Percentiles rank a stretch among this genome's conserved stretches.
Evolutionary conservation across 2,329 filamentous ascomycete species (phyloP).

Genomic region (Verticillium albo-atrum): DNA sequence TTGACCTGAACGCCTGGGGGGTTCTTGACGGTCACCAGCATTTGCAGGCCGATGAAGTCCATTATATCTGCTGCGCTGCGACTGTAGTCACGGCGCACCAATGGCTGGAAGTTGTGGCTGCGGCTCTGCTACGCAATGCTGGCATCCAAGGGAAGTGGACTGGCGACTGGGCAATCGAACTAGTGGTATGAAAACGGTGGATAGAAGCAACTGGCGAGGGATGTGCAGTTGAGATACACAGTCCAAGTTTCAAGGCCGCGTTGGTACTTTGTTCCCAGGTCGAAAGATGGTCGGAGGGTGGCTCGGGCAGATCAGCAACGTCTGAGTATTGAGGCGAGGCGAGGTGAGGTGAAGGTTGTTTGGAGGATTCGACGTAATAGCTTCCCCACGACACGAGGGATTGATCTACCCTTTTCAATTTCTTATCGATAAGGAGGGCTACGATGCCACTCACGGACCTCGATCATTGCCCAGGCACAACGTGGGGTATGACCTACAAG

Average conservation of each 20-base stretch:
- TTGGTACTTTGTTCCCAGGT: no score
- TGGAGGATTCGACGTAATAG: neutral
- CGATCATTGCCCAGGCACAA: neutral
- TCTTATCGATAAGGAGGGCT: neutral
- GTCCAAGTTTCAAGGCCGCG: no score
- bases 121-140: neutral
- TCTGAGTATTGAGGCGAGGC: neutral
- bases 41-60: conserved; percentile 73
- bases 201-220: no score
- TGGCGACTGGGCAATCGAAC: no score
- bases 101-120: neutral
- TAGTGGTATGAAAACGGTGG: no score
- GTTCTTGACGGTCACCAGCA: conserved; percentile 66
- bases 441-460: neutral
- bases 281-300: no score
- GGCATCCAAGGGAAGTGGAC: no score
- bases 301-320: neutral
- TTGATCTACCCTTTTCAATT: neutral
- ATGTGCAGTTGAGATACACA: no score
- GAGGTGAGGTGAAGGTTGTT: neutral
- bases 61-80: conserved; percentile 32
- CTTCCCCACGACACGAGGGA: neutral
- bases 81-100: neutral
- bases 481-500: neutral
- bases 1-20: conserved; percentile 61